Base-by-base conservation (phyloP, 768 basidiomycete species). In the Lentinus brumalis region DNA sequence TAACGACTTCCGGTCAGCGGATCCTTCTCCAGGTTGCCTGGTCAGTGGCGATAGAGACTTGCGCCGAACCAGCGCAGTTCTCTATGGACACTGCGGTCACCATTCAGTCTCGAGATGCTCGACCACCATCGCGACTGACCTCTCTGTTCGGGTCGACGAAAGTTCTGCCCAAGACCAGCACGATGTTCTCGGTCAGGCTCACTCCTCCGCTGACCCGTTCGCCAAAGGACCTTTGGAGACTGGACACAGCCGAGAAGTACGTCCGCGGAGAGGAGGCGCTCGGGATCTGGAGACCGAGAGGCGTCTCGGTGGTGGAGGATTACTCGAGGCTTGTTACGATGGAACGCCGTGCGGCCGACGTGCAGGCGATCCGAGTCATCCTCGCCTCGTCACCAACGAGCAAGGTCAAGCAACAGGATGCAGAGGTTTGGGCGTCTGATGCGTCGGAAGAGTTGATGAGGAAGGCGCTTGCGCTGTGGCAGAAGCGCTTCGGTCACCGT, bases 191-290 rank as follows among this genome's bases (percentile, higher is more conserved):
- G 35, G 82, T 98, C 51, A 82, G 84, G 47, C 80, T 98, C 35
- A 86, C 86, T 3, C 95, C 96, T 12, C 90, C 92, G 15, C 76
- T 92, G 62, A 94, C 92, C 18, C 86, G 93, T 46, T 94, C 91
- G 0, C 84, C 93, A 2, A 86, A 86, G 71, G 95, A 98, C 64
- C 79, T 99, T 14, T 98, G 96, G 97, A 80, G 95, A 42, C 79
- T 98, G 53, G 94, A 99, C 76, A 98, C 96, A 1, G 87, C 92
- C 31, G 91, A 92, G 75, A 96, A 94, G 72, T 98, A 96, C 74
- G 95, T 99, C 0, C 83, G 88, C 47, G 96, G 96, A 8, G 96
- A 98, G 72, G 96, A 98, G 68, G 74, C 80, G 4, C 80, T 98
- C 31, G 86, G 83, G 6, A 73, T 80, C 18, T 98, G 96, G 96